Evolutionary conservation across 768 basidiomycete genomes (phyloP).

Genomic region (Mycena albidolilacea): DNA sequence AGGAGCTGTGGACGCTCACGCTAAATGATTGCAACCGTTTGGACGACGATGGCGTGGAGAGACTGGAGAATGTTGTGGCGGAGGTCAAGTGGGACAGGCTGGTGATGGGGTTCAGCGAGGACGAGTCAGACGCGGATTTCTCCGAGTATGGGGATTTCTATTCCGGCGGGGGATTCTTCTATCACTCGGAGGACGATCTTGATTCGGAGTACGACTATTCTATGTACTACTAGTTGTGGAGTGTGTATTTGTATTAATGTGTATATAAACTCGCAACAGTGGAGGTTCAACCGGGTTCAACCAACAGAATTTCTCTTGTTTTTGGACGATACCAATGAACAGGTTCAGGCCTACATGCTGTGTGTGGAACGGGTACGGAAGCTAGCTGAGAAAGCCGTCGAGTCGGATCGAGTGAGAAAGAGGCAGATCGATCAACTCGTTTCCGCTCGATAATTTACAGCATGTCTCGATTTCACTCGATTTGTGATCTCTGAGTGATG

Average conservation of each 20-base stretch:
- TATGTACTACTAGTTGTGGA: background rate
- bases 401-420: too few species aligned
- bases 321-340: too few species aligned
- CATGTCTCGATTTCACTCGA: too few species aligned
- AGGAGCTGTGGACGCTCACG: slow-evolving; percentile 46
- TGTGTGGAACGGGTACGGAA: too few species aligned
- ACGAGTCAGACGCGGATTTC: slow-evolving; percentile 33
- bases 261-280: too few species aligned
- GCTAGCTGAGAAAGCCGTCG: too few species aligned
- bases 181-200: background rate
- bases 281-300: too few species aligned
- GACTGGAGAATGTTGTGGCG: slow-evolving; percentile 47
- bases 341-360: too few species aligned
- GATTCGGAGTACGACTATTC: slow-evolving; percentile 23
- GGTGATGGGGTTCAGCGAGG: slow-evolving; percentile 44
- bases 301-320: too few species aligned
- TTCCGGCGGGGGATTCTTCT: background rate
- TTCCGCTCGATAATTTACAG: too few species aligned
- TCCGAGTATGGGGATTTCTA: slow-evolving; percentile 5
- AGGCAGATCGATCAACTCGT: too few species aligned
- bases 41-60: slow-evolving; percentile 40
- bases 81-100: slow-evolving; percentile 54
- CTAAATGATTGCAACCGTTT: slow-evolving; percentile 48
- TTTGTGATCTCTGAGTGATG: too few species aligned
- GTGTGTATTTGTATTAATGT: background rate